Base-by-base conservation (phyloP, 2,329 filamentous ascomycete genomes). In the Nemania sp. region DNA sequence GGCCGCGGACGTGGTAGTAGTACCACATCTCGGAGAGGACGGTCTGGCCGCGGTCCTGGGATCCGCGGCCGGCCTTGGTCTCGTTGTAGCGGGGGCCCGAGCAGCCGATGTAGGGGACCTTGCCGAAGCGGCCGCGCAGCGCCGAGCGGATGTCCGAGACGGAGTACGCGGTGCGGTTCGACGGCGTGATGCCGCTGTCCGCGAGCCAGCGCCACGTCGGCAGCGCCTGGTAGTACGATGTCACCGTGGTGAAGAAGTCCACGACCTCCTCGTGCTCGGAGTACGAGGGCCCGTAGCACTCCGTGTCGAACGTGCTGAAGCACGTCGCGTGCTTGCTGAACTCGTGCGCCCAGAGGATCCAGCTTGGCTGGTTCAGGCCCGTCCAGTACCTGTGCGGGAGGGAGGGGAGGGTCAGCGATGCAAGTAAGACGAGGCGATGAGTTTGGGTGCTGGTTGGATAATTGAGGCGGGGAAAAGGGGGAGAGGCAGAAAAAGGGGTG, bases 251-350 rank as follows among this genome's bases (percentile, higher is more conserved):
- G 76, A 87, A 88, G 76, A 83, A 90, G 63, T 88, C 83, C 35
- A 86, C 77, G 1, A 89, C 80, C 21, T 89, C 87, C 61, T 81
- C 76, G 72, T 87, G 82, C 65, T 82, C 53, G 49, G 72, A 70
- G 71, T 87, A 85, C 63, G 78, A 69, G 5, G 85, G 83, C 0
- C 85, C 85, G 72, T 88, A 90, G 80, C 87, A 90, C 32, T 83
- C 80, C 5, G 79, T 74, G 69, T 89, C 85, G 70, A 90, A 89
- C 62, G 83, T 88, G 48, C 81, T 85, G 77, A 78, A 89, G 79
- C 87, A 90, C 13, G 87, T 89, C 2, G 81, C 87, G 73, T 88
- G 86, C 77, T 89, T 89, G 75, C 79, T 81, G 77, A 87, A 89
- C 71, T 89, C 86, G 76, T 89, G 86, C 40, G 75, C 87, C 86